A percentile compares a stretch with the other conserved stretches of the same genome.
Conservation (phyloP, 257 asterid species). For the Solanum okadae region DNA sequence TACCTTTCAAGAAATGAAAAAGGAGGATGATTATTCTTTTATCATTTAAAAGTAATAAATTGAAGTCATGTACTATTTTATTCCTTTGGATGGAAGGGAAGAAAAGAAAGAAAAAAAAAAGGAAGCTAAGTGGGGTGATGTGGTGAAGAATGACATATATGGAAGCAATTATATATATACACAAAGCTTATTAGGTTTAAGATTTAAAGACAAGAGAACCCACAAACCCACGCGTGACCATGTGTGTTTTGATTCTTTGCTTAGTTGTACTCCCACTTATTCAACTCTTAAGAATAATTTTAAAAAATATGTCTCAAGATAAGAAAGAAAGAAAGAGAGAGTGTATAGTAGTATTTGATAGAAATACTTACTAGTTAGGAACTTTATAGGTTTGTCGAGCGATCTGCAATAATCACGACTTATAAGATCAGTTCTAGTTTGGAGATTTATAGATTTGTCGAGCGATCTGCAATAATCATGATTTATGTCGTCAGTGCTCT, state of each 20-base stretch:
- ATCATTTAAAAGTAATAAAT: not conserved
- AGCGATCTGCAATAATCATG: not conserved
- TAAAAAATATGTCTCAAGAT: not conserved
- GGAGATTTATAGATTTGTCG: no score
- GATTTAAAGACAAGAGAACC: conserved; percentile 28
- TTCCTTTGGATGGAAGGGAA: not conserved
- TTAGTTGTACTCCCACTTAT: conserved; percentile 20
- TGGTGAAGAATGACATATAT: conserved; percentile 12
- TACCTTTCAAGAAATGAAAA: not conserved
- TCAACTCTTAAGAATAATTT: not conserved
- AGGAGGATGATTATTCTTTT: not conserved
- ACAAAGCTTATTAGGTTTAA: not conserved
- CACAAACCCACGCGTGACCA: conserved; percentile 34
- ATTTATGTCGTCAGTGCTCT: not conserved
- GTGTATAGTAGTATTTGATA: not conserved
- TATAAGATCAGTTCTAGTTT: not conserved
- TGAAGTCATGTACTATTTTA: not conserved
- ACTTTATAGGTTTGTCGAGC: not conserved
- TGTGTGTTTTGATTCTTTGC: conserved; percentile 4
- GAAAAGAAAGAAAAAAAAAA: not conserved
- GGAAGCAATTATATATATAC: not conserved
- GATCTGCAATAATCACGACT: not conserved
- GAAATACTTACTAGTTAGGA: not conserved
- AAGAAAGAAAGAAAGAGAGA: not conserved
- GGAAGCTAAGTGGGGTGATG: conserved; percentile 16